Evolutionary conservation across 768 basidiomycete genomes (phyloP).

Genomic region (Termitomyces titanicus): DNA sequence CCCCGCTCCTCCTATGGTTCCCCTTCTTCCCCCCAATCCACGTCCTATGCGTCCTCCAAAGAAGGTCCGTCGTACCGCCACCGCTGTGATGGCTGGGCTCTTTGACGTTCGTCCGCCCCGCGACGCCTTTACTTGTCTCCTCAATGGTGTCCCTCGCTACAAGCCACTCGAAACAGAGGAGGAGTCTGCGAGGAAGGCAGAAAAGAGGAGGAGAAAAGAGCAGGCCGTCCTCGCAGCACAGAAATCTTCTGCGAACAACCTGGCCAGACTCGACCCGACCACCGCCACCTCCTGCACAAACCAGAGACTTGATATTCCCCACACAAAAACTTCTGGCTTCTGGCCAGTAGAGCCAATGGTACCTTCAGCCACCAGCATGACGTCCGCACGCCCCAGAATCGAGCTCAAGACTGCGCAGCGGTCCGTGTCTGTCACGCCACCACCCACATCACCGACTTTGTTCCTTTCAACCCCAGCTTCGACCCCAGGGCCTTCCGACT

Average conservation of each 20-base stretch:
- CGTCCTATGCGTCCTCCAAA: slow-evolving; percentile 32
- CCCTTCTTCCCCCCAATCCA: slow-evolving; percentile 25
- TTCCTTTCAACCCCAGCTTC: slow-evolving; percentile 60
- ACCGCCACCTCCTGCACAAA: slow-evolving; percentile 23
- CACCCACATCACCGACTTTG: slow-evolving; percentile 47
- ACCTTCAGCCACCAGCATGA: not conserved
- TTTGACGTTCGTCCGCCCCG: slow-evolving; percentile 66
- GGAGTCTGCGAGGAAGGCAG: slow-evolving; percentile 43
- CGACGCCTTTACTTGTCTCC: slow-evolving; percentile 75
- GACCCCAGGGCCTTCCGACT: slow-evolving; percentile 73
- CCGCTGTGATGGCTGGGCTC: slow-evolving; percentile 69
- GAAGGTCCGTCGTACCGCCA: slow-evolving; percentile 60
- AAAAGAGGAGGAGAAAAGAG: slow-evolving; percentile 52
- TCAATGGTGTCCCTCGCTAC: slow-evolving; percentile 73
- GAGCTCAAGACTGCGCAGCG: slow-evolving; percentile 68
- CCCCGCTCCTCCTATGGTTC: slow-evolving; percentile 34
- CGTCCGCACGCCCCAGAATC: slow-evolving; percentile 55
- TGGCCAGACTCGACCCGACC: slow-evolving; percentile 26
- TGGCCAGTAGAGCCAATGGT: slow-evolving; percentile 40
- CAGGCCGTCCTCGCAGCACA: slow-evolving; percentile 20
- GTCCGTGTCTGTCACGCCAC: slow-evolving; percentile 72
- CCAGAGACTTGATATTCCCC: slow-evolving; percentile 23
- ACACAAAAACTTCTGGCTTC: slow-evolving; percentile 32
- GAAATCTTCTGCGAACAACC: slow-evolving; percentile 15
- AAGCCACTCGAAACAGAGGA: slow-evolving; percentile 60